A percentile compares a stretch with the other conserved stretches of the same genome.
Evolutionary conservation across 805 yeast species (phyloP).

Genomic region (Saccharomycopsis guyanensis): DNA sequence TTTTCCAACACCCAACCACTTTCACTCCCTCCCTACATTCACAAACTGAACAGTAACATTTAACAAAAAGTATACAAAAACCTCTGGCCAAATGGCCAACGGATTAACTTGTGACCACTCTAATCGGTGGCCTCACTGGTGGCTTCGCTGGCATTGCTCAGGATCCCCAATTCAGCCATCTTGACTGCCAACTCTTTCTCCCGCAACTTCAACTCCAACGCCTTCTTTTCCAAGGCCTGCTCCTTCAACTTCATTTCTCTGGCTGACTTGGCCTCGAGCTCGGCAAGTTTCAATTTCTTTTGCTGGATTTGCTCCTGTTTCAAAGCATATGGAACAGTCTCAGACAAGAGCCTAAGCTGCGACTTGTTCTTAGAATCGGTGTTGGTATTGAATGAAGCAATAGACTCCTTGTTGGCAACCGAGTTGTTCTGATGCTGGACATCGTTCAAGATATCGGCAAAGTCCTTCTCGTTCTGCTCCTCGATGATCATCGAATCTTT

Average conservation of each 20-base stretch:
- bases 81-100: neutral
- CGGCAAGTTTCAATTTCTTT: constrained; percentile 72
- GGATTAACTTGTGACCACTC: neutral
- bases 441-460: constrained; percentile 19
- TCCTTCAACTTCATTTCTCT: constrained; percentile 66
- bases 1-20: no score
- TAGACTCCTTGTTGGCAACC: neutral
- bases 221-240: constrained; percentile 67
- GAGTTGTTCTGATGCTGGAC: constrained; percentile 7
- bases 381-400: constrained; percentile 3
- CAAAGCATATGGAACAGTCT: constrained; percentile 77
- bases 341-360: constrained; percentile 69
- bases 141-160: neutral
- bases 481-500: constrained; percentile 17
- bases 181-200: constrained; percentile 31
- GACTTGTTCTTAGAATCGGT: constrained; percentile 28
- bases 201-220: constrained; percentile 60
- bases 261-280: constrained; percentile 71
- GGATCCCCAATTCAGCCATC: constrained; percentile 12
- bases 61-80: neutral
- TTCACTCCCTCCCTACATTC: no score
- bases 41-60: neutral
- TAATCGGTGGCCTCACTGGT: neutral
- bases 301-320: constrained; percentile 69
- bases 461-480: constrained; percentile 21